Conservation (phyloP, 768 basidiomycete genomes). For the Suillus occidentalis region DNA sequence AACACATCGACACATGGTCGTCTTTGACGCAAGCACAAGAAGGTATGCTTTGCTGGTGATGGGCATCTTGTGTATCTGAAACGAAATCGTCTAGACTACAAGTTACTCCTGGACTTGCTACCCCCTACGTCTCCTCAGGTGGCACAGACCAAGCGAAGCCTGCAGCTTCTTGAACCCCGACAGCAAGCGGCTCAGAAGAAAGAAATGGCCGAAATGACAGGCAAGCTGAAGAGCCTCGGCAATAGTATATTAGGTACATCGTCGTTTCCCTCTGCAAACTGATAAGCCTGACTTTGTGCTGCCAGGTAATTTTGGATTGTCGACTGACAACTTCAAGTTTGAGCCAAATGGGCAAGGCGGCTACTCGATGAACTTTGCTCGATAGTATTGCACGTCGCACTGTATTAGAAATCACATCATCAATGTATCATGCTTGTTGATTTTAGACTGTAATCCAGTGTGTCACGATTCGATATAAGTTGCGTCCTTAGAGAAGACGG, state of each 20-base stretch:
- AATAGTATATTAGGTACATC: slow-evolving; percentile 81
- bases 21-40: slow-evolving; percentile 80
- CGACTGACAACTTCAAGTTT: slow-evolving; percentile 97
- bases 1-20: slow-evolving; percentile 78
- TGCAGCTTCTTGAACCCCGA: slow-evolving; percentile 61
- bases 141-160: slow-evolving; percentile 46
- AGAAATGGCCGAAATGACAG: slow-evolving; percentile 90
- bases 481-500: slow-evolving; percentile 21
- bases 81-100: slow-evolving; percentile 62
- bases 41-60: slow-evolving; percentile 47
- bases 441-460: background rate
- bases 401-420: background rate
- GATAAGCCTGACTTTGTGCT: slow-evolving; percentile 2
- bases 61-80: background rate
- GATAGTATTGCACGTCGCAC: slow-evolving; percentile 30
- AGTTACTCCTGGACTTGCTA: slow-evolving; percentile 61
- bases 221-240: slow-evolving; percentile 89
- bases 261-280: background rate
- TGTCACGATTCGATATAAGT: slow-evolving; percentile 22
- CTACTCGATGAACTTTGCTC: slow-evolving; percentile 87
- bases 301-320: slow-evolving; percentile 88
- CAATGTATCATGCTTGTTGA: background rate
- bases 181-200: slow-evolving; percentile 75
- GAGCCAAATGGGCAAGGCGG: slow-evolving; percentile 93
- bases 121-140: slow-evolving; percentile 53